Evolutionary conservation across 768 basidiomycete genomes (phyloP), one percentile per base, ranked within the genome.

Genomic region (Hericium erinaceus): DNA sequence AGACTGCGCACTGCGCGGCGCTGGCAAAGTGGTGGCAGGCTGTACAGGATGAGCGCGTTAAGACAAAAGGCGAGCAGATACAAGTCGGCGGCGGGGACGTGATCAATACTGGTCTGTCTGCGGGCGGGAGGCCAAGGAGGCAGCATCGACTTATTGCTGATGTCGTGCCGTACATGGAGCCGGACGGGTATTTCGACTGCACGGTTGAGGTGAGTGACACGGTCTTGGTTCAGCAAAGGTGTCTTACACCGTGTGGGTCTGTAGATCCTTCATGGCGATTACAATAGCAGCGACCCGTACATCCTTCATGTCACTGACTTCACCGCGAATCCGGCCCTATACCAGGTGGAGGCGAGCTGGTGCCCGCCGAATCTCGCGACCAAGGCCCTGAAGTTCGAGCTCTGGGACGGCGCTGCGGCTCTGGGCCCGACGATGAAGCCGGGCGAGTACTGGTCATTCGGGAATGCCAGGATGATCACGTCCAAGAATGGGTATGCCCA

Each of bases 151-250:
- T 83, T 16, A 72, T 85, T 56, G 73, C 73, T n/a, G 79, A 83
- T 48, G 75, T 73, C 12, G 72, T 72, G 9, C 80, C 81, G 1
- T 64, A 73, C 51, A 68, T 70, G 18, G 67, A 67, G 11, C 79
- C 80, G 2, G 52, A 59, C 20, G 80, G 80, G 1, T 86, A 76
- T 66, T 85, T 86, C 65, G 75, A 85, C 56, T 85, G 83, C 51
- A 83, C 81, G 0, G 73, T 83, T 4, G 61, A 63, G 60, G 62
- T 62, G 20, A 16, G 56, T 20, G n/a, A 6, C 11, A 8, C 16
- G 18, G 13, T 49, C 15, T 38, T n/a, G 6, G 15, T 18, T 13
- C 6, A 13, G 7, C 5, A 18, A 39, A 13, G 40, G 16, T 40
- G 44, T 4, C 2, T n/a, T 24, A n/a, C 46, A 56, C 5, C 52